Evolutionary conservation across 306 rosid genomes (phyloP).

Genomic region (Datisca glomerata): DNA sequence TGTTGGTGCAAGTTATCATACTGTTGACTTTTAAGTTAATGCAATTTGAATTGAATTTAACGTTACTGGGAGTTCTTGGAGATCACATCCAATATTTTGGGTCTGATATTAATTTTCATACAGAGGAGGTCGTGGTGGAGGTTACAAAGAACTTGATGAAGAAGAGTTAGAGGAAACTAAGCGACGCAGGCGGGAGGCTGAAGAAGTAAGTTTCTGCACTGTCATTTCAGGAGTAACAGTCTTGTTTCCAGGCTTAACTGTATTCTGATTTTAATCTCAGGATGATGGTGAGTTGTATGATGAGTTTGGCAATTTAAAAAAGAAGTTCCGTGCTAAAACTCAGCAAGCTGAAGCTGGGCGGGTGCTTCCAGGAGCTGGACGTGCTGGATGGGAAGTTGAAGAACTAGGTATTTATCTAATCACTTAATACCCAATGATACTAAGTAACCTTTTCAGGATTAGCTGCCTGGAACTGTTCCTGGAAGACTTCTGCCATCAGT

Average conservation of each 20-base stretch:
- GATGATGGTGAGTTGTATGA: conserved; percentile 98
- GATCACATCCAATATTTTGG: not conserved
- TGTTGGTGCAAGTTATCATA: too few species aligned
- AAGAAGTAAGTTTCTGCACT: conserved; percentile 50
- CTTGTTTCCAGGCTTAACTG: conserved; percentile 8
- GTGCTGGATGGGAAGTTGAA: conserved; percentile 99
- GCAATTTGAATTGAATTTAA: too few species aligned
- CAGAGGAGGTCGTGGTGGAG: conserved; percentile 99
- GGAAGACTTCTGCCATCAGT: too few species aligned
- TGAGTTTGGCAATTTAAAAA: conserved; percentile 97
- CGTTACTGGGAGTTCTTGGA: too few species aligned
- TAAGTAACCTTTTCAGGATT: not conserved
- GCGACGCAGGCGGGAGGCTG: conserved; percentile 94
- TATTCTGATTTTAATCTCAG: conserved; percentile 25
- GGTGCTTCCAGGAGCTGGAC: conserved; percentile 86
- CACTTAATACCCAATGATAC: not conserved
- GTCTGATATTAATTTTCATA: conserved; percentile 9
- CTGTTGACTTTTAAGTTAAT: too few species aligned
- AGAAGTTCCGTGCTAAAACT: conserved; percentile 86
- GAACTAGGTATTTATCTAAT: conserved; percentile 56
- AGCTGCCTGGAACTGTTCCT: too few species aligned
- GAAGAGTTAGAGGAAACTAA: conserved; percentile 90
- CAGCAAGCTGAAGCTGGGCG: conserved; percentile 74
- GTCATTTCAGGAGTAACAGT: not conserved
- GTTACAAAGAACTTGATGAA: conserved; percentile 98